Evolutionary conservation across 148 eudicot genomes (phyloP).

Genomic region (Chenopodium quinoa): DNA sequence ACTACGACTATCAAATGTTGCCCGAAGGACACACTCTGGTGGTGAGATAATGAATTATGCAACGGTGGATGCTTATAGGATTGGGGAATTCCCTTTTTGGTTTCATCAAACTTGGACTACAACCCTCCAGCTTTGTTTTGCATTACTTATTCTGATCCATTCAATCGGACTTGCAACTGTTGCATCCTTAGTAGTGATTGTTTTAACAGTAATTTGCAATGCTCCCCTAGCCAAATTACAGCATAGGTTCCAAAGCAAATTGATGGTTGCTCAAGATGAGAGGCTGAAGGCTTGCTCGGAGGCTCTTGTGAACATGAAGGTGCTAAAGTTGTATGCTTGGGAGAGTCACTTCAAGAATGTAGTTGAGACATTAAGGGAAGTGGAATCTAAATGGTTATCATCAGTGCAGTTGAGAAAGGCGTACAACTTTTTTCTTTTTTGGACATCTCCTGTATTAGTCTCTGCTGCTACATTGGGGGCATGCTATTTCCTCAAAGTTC

Average conservation of each 20-base stretch:
- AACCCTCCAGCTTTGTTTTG: conserved; percentile 55
- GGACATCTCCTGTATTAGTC: conserved; percentile 66
- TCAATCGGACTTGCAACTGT: conserved; percentile 57
- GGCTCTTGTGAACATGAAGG: conserved; percentile 77
- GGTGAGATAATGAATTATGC: conserved; percentile 84
- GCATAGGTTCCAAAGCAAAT: conserved; percentile 51
- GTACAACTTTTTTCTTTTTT: conserved; percentile 49
- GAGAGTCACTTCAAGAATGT: conserved; percentile 58
- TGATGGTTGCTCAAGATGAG: conserved; percentile 64
- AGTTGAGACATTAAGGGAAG: conserved; percentile 43
- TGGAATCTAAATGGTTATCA: conserved; percentile 49
- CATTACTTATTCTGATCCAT: conserved; percentile 46
- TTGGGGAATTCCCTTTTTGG: conserved; percentile 83
- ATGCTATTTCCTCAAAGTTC: conserved; percentile 53
- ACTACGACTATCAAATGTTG: conserved; percentile 52
- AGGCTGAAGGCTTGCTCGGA: conserved; percentile 54
- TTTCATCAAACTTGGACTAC: conserved; percentile 78
- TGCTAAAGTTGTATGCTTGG: conserved; percentile 74
- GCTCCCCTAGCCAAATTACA: conserved; percentile 61
- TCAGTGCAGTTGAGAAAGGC: conserved; percentile 55
- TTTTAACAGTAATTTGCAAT: conserved; percentile 58
- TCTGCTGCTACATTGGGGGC: conserved; percentile 72
- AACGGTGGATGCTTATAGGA: conserved; percentile 65
- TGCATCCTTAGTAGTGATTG: conserved; percentile 47
- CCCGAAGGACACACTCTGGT: conserved; percentile 55